These are phyloP conservation scores for Boletales sp. DNA, from an alignment of 768 basidiomycete species.

Conservation along the genomic window DNA sequence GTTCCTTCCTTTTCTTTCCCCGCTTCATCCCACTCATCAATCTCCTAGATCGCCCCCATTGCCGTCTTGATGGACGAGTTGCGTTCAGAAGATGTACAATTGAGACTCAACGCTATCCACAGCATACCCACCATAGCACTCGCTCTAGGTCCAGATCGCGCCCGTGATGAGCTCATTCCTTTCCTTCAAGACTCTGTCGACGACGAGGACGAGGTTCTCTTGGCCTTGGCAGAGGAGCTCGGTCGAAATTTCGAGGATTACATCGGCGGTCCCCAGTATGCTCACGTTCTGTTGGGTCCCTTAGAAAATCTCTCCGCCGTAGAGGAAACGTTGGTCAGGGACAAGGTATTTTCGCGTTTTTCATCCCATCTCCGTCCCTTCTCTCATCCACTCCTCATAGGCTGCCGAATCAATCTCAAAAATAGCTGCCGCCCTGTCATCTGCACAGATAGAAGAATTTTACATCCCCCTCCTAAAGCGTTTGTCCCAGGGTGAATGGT, in stretches of 20 bases:
- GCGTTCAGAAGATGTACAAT: conserved; percentile 94
- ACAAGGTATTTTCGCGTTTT: conserved; percentile 63
- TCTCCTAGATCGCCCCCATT: conserved; percentile 81
- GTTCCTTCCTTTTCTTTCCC: conserved; percentile 22
- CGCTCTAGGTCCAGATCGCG: conserved; percentile 91
- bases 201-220: conserved; percentile 96
- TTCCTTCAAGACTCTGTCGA: conserved; percentile 99
- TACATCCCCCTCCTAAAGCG: conserved; percentile 91
- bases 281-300: conserved; percentile 85
- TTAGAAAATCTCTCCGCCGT: conserved; percentile 94
- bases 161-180: conserved; percentile 91
- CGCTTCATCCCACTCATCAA: conserved; percentile 15
- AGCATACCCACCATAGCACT: conserved; percentile 97
- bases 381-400: conserved; percentile 39
- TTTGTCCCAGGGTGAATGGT: conserved; percentile 94
- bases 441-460: conserved; percentile 78
- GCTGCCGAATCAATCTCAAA: conserved; percentile 95
- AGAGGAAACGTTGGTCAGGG: conserved; percentile 95
- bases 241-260: conserved; percentile 92
- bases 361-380: background rate
- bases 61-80: conserved; percentile 98
- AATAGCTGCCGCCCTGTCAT: conserved; percentile 72
- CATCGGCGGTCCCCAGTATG: conserved; percentile 83
- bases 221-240: conserved; percentile 93
- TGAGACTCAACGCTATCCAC: conserved; percentile 94